Evolutionary conservation across 257 asterid genomes (phyloP).

Genomic region (Scutellaria baicalensis): DNA sequence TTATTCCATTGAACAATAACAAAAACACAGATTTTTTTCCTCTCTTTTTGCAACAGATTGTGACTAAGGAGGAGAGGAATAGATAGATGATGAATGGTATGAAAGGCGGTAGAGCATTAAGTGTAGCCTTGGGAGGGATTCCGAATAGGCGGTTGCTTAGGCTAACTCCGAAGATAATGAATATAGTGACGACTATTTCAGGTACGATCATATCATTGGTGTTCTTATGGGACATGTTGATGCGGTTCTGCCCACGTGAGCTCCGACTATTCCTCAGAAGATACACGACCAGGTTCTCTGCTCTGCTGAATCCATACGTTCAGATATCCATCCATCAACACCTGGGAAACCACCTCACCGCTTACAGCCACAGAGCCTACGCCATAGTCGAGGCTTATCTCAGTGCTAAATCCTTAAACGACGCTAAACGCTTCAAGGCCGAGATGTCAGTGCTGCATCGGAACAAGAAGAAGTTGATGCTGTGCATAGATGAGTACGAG

Average conservation of each 20-base stretch:
- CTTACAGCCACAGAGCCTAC: slow-evolving; percentile 33
- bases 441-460: slow-evolving; percentile 22
- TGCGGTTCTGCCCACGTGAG: slow-evolving; percentile 35
- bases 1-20: too few relatives aligned
- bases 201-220: slow-evolving; percentile 28
- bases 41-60: too few relatives aligned
- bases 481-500: slow-evolving; percentile 48
- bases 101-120: too few relatives aligned
- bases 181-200: slow-evolving; percentile 5
- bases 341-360: slow-evolving; percentile 25
- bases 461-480: slow-evolving; percentile 17
- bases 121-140: too few relatives aligned
- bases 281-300: slow-evolving; percentile 7
- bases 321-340: slow-evolving; percentile 42
- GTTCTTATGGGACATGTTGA: slow-evolving; percentile 34
- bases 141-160: too few relatives aligned
- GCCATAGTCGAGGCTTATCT: slow-evolving; percentile 39
- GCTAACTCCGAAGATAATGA: background rate
- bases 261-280: slow-evolving; percentile 15
- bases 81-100: too few relatives aligned
- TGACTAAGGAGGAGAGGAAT: too few relatives aligned
- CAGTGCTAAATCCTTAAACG: slow-evolving; percentile 22
- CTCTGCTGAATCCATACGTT: slow-evolving; percentile 30
- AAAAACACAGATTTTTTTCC: too few relatives aligned
- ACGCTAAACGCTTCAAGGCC: slow-evolving; percentile 40